Evolutionary conservation across 495 filamentous ascomycete genomes (phyloP), one percentile per base, ranked within the genome.

Genomic region (Penicillium psychrofluorescens): DNA sequence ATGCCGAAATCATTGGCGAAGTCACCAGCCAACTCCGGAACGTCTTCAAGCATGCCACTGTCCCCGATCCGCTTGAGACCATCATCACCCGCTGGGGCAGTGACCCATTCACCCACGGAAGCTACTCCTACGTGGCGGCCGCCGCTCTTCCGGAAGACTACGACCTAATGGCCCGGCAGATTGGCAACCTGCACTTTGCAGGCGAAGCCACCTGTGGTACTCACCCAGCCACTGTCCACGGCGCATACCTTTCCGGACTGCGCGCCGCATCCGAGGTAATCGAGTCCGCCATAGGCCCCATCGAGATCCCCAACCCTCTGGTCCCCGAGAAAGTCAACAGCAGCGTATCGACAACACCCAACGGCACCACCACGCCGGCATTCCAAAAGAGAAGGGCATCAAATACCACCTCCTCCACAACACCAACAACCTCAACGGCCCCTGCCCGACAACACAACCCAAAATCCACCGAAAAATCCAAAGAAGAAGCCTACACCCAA

Each of bases 211-310:
- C 92, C 4, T 95, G 85, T 61, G 88, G 87, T 37, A 94, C 88
- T 2, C 90, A 99, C 62, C 92, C 92, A 8, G 92, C 92, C 27
- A 97, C 92, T 6, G 92, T 97, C 1, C 92, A 99, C 52, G 92
- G 92, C 7, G 92, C 92, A 6, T 99, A 95, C 61, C 79, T 99
- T 14, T 94, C 90, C 7, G 92, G 92, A 8, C 73, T 96, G 4
- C 81, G 91, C 12, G 91, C 86, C 4, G 92, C 94, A 3, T 78
- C 86, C 12, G 89, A 97, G 46, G 75, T 97, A 1, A 73, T 95
- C 38, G 81, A 87, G 40, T 63, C 80, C 8, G 74, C 95, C 53
- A 60, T 90, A 36, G 94, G 92, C 2, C 85, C 89, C 1, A 91
- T 97, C 47, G 60, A 79, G 27, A 64, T 95, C 8, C 83, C 87